Evolutionary conservation across 2,329 filamentous ascomycete species (phyloP).

Genomic region (Pseudogymnoascus sp.): DNA sequence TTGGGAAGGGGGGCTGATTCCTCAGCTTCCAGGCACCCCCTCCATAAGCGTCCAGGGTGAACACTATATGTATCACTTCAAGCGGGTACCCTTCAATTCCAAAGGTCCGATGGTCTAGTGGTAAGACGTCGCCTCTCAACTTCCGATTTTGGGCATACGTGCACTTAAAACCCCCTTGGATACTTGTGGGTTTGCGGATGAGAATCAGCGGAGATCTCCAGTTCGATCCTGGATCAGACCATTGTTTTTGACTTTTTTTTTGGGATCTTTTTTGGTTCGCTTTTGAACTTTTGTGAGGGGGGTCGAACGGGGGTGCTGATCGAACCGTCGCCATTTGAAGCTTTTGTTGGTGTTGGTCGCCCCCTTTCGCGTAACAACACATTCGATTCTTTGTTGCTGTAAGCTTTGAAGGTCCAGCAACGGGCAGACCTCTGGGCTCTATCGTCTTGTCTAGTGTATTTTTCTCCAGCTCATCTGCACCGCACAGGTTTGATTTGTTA

Average conservation of each 20-base stretch:
- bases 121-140: background rate
- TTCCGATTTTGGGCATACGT: conserved; percentile 3
- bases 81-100: background rate
- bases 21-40: background rate
- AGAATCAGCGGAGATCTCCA: conserved; percentile 3
- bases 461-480: background rate
- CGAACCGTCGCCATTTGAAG: background rate
- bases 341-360: background rate
- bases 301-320: background rate
- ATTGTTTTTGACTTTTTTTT: background rate
- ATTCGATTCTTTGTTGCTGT: background rate
- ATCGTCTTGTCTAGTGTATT: background rate
- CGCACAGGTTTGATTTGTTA: background rate
- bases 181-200: background rate
- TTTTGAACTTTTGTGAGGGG: background rate
- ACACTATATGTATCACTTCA: background rate
- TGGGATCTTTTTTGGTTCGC: background rate
- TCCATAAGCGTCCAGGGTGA: background rate
- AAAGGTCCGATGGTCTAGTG: conserved; percentile 2
- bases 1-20: background rate
- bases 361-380: background rate
- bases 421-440: background rate
- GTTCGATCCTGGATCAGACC: background rate
- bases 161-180: background rate
- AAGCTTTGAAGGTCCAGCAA: background rate